phyloP scores from a whole-genome alignment of 192 early-diverging fungal species.

The Rhizoclosmatium sp. region DNA sequence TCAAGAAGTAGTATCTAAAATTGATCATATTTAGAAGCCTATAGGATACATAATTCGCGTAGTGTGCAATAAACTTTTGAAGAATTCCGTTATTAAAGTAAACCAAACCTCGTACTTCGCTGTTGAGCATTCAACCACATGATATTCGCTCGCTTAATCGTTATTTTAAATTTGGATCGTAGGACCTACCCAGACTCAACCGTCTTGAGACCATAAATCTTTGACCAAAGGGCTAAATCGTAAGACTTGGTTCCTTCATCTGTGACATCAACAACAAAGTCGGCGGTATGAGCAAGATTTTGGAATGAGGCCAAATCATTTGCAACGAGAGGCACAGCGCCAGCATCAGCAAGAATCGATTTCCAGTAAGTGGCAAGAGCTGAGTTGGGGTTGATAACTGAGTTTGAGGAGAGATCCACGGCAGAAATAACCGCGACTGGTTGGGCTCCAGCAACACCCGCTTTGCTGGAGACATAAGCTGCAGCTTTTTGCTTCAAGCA shows the following conservation, averaged over 20 bases:
- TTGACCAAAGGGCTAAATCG: background rate
- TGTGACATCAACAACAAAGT: conserved; percentile 18
- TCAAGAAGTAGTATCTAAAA: conserved; percentile 15
- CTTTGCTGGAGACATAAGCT: background rate
- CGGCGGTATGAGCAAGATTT: conserved; percentile 1
- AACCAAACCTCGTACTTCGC: too few relatives aligned
- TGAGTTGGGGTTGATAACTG: background rate
- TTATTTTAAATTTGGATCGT: too few relatives aligned
- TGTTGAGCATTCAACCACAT: background rate
- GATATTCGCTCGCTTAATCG: too few relatives aligned
- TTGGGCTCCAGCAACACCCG: background rate
- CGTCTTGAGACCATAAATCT: background rate
- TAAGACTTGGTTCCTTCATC: background rate
- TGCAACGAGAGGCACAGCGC: background rate
- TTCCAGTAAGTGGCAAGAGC: background rate
- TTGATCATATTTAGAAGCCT: too few relatives aligned
- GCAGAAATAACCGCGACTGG: conserved; percentile 13
- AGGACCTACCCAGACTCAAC: too few relatives aligned
- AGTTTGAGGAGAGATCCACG: conserved; percentile 9
- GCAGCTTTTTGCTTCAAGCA: background rate
- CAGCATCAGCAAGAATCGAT: conserved; percentile 5
- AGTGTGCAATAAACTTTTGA: too few relatives aligned
- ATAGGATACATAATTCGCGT: too few relatives aligned
- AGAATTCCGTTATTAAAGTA: too few relatives aligned
- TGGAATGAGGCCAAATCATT: background rate